Base-by-base conservation (phyloP, 208 protist species). In the Leishmania martiniquensis region DNA sequence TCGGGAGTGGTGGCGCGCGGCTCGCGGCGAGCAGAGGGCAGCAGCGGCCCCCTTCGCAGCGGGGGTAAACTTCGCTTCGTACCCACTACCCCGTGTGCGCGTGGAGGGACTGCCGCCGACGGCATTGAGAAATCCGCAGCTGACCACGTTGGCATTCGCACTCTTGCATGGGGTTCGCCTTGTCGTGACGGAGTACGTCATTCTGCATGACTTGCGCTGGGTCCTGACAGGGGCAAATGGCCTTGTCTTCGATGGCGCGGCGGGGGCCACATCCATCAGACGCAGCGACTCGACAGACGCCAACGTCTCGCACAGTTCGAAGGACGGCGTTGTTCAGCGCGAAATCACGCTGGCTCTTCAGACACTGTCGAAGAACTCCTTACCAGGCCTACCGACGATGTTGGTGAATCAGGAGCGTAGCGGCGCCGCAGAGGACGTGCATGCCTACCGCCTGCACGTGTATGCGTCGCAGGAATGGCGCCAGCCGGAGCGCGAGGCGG, bases 361-460 rank as follows among this genome's bases (percentile, higher is more conserved):
- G 60, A 65, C 82, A 6, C 66, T 86, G 2, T 75, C 74, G 4
- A 39, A 65, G 13, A 86, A 86, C 57, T 68, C 2, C 4, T 62
- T 78, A 5, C n/a, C 10, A 13, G 42, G 25, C 10, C 55, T 76
- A 10, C 75, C 78, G 29, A 49, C 59, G 42, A 54, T 78, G 37
- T 37, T 86, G 55, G 57, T 83, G 13, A 22, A 76, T 6, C 54
- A 81, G 59, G 78, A 44, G 3, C 57, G 75, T 57, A 76, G 54
- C 63, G 37, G 67, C 2, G 52, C 45, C 2, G 67, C 59, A 15
- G 70, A 63, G 7, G 65, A 76, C 51, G 72, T 72, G 20, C 83
- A 86, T 62, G 75, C 76, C 13, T 86, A 72, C 51, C 77, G 75
- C 6, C 65, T 86, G 7, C 83, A 78, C 39, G 65, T 81, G 51